These are phyloP conservation scores for Polyporus tsugae DNA, from an alignment of 1,284 basidiomycete genomes.

Conservation along the genomic window DNA sequence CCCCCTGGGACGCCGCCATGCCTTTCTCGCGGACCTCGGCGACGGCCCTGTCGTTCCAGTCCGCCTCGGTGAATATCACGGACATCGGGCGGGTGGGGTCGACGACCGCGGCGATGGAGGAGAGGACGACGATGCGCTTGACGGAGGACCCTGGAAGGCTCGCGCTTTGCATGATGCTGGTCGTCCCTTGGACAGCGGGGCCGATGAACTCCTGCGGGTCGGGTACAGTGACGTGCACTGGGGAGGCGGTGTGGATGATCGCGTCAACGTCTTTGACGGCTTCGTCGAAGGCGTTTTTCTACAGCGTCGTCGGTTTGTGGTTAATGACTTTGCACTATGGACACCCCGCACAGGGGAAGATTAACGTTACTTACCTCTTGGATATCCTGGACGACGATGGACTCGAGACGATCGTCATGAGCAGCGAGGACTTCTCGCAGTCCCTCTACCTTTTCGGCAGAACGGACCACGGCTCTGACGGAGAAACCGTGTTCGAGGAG, in stretches of 20 bases:
- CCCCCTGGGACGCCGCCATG: constrained; percentile 46
- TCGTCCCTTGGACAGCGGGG: constrained; percentile 18
- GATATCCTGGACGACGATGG: constrained; percentile 63
- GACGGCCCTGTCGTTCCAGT: constrained; percentile 72
- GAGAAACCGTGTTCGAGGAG: constrained; percentile 52
- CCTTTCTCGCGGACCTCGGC: constrained; percentile 60
- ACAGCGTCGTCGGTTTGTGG: background rate
- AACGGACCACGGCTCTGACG: constrained; percentile 65
- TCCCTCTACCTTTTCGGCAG: constrained; percentile 50
- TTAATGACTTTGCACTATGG: background rate
- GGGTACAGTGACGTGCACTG: constrained; percentile 44
- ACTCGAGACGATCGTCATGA: constrained; percentile 53
- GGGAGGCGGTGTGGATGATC: constrained; percentile 55
- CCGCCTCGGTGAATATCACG: constrained; percentile 48
- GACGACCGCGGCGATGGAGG: constrained; percentile 60
- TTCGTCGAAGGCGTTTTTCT: constrained; percentile 32
- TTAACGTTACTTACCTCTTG: constrained; percentile 46
- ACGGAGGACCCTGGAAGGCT: constrained; percentile 41
- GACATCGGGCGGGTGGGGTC: constrained; percentile 7
- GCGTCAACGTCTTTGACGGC: constrained; percentile 28
- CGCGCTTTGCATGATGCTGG: constrained; percentile 17
- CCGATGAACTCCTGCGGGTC: constrained; percentile 42
- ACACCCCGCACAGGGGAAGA: background rate
- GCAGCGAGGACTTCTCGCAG: constrained; percentile 46
- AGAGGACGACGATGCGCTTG: constrained; percentile 63